Conservation (phyloP, 176 grass and related monocot genomes). For the Oryza coarctata region DNA sequence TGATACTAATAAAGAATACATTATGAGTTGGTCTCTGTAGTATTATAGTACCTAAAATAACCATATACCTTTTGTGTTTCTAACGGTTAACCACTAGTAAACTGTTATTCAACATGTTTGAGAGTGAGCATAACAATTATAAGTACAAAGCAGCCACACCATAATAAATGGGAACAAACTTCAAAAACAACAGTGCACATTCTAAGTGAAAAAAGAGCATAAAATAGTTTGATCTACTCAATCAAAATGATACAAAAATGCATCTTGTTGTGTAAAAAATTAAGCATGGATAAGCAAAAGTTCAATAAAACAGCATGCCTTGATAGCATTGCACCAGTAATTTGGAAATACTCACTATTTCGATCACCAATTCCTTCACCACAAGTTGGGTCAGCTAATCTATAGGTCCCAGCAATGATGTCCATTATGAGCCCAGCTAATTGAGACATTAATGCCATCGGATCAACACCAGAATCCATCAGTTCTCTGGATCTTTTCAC, state of each 20-base stretch:
- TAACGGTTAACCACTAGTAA: too few species aligned
- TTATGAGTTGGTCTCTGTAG: slow-evolving; percentile 7
- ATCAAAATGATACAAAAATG: slow-evolving; percentile 4
- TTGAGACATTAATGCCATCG: slow-evolving; percentile 98
- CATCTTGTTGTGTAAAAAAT: slow-evolving; percentile 2
- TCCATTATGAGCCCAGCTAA: slow-evolving; percentile 99
- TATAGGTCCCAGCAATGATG: slow-evolving; percentile 98
- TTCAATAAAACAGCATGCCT: background rate
- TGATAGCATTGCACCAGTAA: slow-evolving; percentile 3
- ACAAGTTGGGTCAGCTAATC: slow-evolving; percentile 62
- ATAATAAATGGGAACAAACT: slow-evolving; percentile 21
- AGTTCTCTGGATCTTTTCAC: slow-evolving; percentile 92
- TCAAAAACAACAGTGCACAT: background rate
- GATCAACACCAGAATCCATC: slow-evolving; percentile 96
- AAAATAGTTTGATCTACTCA: background rate
- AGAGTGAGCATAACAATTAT: slow-evolving; percentile 11
- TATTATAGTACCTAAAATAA: background rate
- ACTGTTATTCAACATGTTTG: background rate
- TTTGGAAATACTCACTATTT: slow-evolving; percentile 69
- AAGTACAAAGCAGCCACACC: background rate
- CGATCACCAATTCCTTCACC: slow-evolving; percentile 67
- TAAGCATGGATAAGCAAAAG: slow-evolving; percentile 2
- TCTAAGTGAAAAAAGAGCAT: slow-evolving; percentile 21
- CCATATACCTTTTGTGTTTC: background rate
- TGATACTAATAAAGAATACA: slow-evolving; percentile 13